A percentile compares a stretch with the other conserved stretches of the same genome.
These are phyloP conservation scores for Nakazawaea holstii DNA, from an alignment of 805 yeast genomes.

Conservation along the genomic window DNA sequence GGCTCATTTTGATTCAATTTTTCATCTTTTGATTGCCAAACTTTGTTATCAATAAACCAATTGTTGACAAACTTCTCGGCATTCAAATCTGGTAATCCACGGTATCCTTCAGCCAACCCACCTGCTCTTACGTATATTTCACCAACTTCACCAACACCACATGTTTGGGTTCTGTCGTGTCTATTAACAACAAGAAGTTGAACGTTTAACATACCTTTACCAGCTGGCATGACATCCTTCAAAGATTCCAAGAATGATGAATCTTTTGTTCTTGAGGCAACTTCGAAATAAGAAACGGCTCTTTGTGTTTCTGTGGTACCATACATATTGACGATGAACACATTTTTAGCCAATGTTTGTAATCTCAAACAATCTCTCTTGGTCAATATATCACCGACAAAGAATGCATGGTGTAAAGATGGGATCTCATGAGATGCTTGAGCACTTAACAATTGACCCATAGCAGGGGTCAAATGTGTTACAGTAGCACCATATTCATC, in stretches of 20 bases:
- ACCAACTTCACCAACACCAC: constrained; percentile 99
- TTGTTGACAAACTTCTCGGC: constrained; percentile 81
- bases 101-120: constrained; percentile 94
- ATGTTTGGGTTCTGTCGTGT: constrained; percentile 78
- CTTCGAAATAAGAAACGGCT: constrained; percentile 92
- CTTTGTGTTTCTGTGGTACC: constrained; percentile 99
- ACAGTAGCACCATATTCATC: constrained; percentile 84
- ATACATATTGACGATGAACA: constrained; percentile 91
- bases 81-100: constrained; percentile 86
- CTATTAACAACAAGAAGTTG: constrained; percentile 92
- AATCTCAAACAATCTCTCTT: constrained; percentile 94
- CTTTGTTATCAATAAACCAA: constrained; percentile 75
- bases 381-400: constrained; percentile 96
- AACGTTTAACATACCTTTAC: constrained; percentile 94
- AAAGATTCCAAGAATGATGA: constrained; percentile 71
- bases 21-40: constrained; percentile 58
- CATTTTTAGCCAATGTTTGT: constrained; percentile 88
- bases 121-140: constrained; percentile 98
- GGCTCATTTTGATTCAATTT: constrained; percentile 38
- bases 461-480: constrained; percentile 97
- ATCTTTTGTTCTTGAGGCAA: constrained; percentile 65
- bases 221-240: constrained; percentile 98
- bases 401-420: constrained; percentile 88
- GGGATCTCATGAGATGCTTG: constrained; percentile 90
- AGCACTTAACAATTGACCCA: constrained; percentile 96